Evolutionary conservation across 2,329 filamentous ascomycete genomes (phyloP).

Genomic region (Colletotrichum higginsianum): DNA sequence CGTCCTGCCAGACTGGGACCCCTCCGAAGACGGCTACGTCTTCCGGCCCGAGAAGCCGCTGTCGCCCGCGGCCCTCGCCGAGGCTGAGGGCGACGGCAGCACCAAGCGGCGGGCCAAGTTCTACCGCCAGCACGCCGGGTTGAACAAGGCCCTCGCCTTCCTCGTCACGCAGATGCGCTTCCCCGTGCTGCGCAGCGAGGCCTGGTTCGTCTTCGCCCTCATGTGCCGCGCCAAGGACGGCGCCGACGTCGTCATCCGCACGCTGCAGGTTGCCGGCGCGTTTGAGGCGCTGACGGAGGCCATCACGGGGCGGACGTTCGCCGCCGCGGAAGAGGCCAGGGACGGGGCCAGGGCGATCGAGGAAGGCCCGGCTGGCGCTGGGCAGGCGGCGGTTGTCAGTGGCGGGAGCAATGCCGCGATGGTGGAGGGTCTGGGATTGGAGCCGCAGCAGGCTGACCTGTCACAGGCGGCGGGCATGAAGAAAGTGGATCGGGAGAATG

Average conservation of each 20-base stretch:
- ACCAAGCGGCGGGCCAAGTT: conserved; percentile 53
- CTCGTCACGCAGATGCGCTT: conserved; percentile 72
- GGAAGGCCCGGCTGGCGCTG: neutral
- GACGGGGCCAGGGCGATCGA: neutral
- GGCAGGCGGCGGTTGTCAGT: conserved; percentile 1
- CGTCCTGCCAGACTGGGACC: conserved; percentile 53
- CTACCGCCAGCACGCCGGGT: conserved; percentile 59
- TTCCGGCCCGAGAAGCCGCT: conserved; percentile 39
- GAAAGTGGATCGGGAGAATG: conserved; percentile 73
- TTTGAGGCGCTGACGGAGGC: conserved; percentile 62
- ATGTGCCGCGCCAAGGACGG: conserved; percentile 69
- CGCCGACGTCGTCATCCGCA: conserved; percentile 59
- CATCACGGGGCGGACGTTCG: conserved; percentile 62
- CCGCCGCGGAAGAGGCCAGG: conserved; percentile 29
- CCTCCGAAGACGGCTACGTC: conserved; percentile 49
- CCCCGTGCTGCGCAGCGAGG: conserved; percentile 71
- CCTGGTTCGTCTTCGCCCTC: conserved; percentile 74
- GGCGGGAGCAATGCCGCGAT: conserved; percentile 41
- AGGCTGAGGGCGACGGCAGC: conserved; percentile 42
- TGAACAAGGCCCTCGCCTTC: conserved; percentile 62
- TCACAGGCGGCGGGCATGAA: conserved; percentile 61
- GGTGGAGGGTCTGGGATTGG: conserved; percentile 56
- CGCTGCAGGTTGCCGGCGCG: conserved; percentile 59
- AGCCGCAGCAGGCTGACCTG: conserved; percentile 64
- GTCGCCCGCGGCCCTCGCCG: conserved; percentile 25